Percentiles rank a stretch among this genome's conserved stretches.
phyloP scores from a whole-genome alignment of 148 eudicot species.

The Fagopyrum homotropicum region DNA sequence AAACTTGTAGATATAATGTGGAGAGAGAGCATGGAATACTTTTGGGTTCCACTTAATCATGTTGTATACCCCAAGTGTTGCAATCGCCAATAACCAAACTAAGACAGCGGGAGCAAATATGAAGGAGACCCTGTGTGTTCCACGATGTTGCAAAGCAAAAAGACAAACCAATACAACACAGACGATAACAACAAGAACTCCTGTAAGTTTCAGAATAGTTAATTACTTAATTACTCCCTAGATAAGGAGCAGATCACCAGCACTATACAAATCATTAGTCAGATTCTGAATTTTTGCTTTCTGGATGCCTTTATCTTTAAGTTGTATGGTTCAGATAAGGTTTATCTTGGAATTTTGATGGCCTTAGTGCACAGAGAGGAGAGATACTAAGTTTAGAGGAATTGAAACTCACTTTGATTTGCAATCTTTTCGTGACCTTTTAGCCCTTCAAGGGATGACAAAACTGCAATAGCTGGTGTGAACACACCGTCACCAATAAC shows the following conservation, averaged over 20 bases:
- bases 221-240: neutral
- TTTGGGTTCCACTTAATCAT: slow-evolving; percentile 38
- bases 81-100: slow-evolving; percentile 38
- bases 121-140: slow-evolving; percentile 37
- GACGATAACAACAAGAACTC: slow-evolving; percentile 28
- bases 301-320: too few species aligned
- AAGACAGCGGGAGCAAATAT: slow-evolving; percentile 42
- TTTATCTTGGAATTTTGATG: too few species aligned
- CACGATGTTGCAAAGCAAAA: slow-evolving; percentile 45
- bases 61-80: slow-evolving; percentile 40
- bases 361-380: neutral
- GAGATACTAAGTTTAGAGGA: neutral
- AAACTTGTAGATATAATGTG: slow-evolving; percentile 36
- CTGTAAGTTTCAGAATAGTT: slow-evolving; percentile 16
- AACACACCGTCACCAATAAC: slow-evolving; percentile 36
- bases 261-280: too few species aligned
- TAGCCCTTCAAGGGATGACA: slow-evolving; percentile 41
- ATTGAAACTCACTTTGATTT: slow-evolving; percentile 28
- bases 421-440: slow-evolving; percentile 22
- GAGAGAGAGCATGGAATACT: slow-evolving; percentile 36
- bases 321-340: too few species aligned
- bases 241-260: slow-evolving; percentile 1
- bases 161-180: slow-evolving; percentile 37
- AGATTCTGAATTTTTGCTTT: too few species aligned
- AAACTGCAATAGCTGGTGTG: slow-evolving; percentile 44